Base-by-base conservation (phyloP, 2,329 filamentous ascomycete genomes). In the Trichoderma harzianum region DNA sequence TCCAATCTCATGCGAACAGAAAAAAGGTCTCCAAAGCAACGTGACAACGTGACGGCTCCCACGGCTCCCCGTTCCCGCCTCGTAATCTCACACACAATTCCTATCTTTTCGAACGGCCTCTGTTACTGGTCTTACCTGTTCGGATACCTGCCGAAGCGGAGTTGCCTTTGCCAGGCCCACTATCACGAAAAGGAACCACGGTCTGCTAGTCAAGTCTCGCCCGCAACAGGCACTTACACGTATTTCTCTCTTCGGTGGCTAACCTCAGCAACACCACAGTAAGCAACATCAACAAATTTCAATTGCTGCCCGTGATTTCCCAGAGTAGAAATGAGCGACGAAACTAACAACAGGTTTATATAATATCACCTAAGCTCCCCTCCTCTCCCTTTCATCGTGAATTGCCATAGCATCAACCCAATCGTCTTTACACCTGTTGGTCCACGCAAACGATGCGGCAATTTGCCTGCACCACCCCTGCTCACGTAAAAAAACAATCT, bases 111-210 rank as follows among this genome's bases (percentile, higher is more conserved):
- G 21, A 11, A 24, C n/a, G 43, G 43, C 43, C 28, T 34, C 21
- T 36, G 18, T 8, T 39, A 18, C 47, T 16, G 26, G 24, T 32
- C 57, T 34, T 51, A 18, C 21, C 34, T 58, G 26, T 47, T 72
- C 71, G 60, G 66, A 58, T 72, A 64, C 47, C 39, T 72, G 14
- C 66, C 65, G 71, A 71, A 66, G 53, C 34, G 55, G 24, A 53
- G 28, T 11, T 24, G 7, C 47, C 69, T 61, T 60, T 6, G 36
- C 36, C 24, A 47, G 39, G 26, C 43, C 70, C 71, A 72, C 71
- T 65, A 72, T 72, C 71, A 70, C 71, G 71, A 72, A 69, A 62
- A 7, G 28, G 34, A 51, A 18, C 55, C 28, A 47, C 51, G 18
- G 18, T 58, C n/a, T 26, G n/a, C 55, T 69, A 32, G 34, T 58